Base-by-base conservation (phyloP, 495 filamentous ascomycete species). In the Talaromyces ruber region DNA sequence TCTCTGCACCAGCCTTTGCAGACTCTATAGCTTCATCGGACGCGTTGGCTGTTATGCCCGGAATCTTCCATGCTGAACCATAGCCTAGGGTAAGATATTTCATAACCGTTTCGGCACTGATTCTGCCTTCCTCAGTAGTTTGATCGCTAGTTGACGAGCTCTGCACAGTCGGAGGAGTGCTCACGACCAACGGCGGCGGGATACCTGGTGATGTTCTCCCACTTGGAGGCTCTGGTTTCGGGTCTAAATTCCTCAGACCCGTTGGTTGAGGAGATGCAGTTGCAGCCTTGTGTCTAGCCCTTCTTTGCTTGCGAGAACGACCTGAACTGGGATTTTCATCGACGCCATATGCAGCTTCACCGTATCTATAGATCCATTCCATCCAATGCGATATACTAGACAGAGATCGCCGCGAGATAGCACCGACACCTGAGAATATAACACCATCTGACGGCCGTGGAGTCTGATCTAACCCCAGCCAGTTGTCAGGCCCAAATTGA, bases 281-380 rank as follows among this genome's bases (percentile, higher is more conserved):
- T 2, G 14, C 26, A 34, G 30, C 9, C 24, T 53, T 67, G 9
- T 37, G 67, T 54, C 68, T 68, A 66, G 66, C 67, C 34, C 65
- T 76, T 7, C 74, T 72, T 59, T 65, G 66, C 62, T 65, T 79
- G 64, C 76, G 71, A 51, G 77, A 74, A 30, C 75, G 84, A 60
- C 76, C 78, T 8, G 86, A 82, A 11, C 75, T 79, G 28, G 90
- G 86, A 63, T 91, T 90, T 12, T 93, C 87, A 56, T 76, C 77
- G 21, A 96, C 84, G 24, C 92, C 93, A 72, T 95, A 96, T 18
- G 91, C 84, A 65, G 86, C 74, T 60, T 88, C 81, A 11, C 91
- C 92, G 76, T 88, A 87, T 39, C 76, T 83, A 67, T 91, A 94
- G 9, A 96, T 76, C 71, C 86, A 86, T 71, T 94, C 88, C 81